These are phyloP conservation scores for Wallacemonas sp. DNA, from an alignment of 208 protist species.

Conservation along the genomic window DNA sequence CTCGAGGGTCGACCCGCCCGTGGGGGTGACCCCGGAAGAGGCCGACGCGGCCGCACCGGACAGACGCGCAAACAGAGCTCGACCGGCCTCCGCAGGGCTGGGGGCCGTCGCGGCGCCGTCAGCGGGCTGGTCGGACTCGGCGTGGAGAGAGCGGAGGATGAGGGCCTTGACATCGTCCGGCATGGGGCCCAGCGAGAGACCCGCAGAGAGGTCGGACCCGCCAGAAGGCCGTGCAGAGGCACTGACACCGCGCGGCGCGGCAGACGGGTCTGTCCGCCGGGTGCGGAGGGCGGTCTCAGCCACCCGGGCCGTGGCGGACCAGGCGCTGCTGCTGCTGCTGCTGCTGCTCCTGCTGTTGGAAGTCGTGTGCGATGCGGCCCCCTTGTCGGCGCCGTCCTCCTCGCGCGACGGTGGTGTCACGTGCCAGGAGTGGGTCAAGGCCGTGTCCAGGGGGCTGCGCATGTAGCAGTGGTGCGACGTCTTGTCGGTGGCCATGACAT, in stretches of 20 bases:
- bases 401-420: no score
- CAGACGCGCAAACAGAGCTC: neutral
- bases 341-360: no score
- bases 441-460: neutral
- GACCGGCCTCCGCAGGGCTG: neutral
- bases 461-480: neutral
- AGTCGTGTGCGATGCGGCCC: no score
- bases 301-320: neutral
- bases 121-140: neutral
- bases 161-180: conserved; percentile 12
- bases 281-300: neutral
- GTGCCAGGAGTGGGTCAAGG: conserved; percentile 2
- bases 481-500: neutral
- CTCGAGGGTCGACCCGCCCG: neutral
- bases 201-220: no score
- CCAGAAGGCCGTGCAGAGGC: no score
- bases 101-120: no score
- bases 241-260: no score
- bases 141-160: conserved; percentile 4
- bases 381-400: no score
- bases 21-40: neutral
- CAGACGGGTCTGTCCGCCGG: neutral
- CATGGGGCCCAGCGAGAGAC: neutral
- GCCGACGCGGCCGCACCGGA: neutral
- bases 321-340: neutral